These are phyloP conservation scores for Scheffersomyces stambukii DNA, from an alignment of 1,139 yeast genomes.

Conservation along the genomic window DNA sequence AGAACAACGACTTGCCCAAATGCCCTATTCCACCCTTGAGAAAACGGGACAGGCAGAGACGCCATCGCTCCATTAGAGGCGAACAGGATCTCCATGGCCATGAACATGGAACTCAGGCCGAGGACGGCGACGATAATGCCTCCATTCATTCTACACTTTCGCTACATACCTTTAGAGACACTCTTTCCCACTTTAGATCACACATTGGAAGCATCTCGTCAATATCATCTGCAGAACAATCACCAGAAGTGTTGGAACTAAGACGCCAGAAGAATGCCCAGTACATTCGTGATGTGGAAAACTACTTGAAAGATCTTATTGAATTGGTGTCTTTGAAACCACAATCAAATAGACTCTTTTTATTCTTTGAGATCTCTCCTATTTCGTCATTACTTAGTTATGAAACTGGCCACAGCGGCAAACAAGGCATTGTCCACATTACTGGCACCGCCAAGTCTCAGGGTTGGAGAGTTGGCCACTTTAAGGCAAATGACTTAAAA, in stretches of 20 bases:
- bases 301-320: constrained; percentile 62
- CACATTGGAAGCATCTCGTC: constrained; percentile 28
- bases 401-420: constrained; percentile 79
- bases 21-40: constrained; percentile 29
- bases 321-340: constrained; percentile 63
- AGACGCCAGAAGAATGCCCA: constrained; percentile 30
- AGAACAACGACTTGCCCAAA: constrained; percentile 24
- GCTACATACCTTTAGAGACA: no score
- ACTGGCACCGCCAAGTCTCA: constrained; percentile 81
- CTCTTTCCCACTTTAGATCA: constrained; percentile 25
- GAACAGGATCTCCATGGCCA: constrained; percentile 1
- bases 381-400: constrained; percentile 79
- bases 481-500: constrained; percentile 70
- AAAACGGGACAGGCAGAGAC: constrained; percentile 8
- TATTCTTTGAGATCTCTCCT: constrained; percentile 86
- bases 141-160: constrained; percentile 7
- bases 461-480: constrained; percentile 96
- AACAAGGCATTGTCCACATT: constrained; percentile 80
- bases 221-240: constrained; percentile 20
- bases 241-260: constrained; percentile 26
- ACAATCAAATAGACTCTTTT: constrained; percentile 77
- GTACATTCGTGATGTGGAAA: constrained; percentile 44
- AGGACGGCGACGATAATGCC: constrained; percentile 8
- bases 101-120: constrained; percentile 1
- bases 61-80: background rate